These are phyloP conservation scores for Calophaca sinica DNA, from an alignment of 306 rosid species.

Conservation along the genomic window DNA sequence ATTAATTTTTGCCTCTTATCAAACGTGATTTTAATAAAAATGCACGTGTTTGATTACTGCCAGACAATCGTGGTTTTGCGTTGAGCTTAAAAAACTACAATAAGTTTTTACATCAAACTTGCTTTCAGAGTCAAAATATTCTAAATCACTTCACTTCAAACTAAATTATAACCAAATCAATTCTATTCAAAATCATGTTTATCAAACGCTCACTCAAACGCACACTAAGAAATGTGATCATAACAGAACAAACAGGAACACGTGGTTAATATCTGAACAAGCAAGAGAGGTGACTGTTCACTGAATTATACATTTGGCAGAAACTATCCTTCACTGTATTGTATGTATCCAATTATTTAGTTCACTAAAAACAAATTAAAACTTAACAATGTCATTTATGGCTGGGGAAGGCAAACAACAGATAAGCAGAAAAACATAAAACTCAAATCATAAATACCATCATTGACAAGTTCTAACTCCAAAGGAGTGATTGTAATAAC, in stretches of 20 bases:
- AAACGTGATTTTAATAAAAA: too few species aligned
- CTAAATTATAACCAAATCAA: background rate
- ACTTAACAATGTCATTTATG: too few species aligned
- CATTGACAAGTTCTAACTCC: constrained; percentile 8
- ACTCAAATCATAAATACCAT: background rate
- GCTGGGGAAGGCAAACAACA: background rate
- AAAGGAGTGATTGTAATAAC: background rate
- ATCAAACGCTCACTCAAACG: background rate
- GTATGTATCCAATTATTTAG: background rate
- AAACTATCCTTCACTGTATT: background rate
- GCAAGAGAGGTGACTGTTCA: background rate
- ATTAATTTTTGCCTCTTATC: too few species aligned
- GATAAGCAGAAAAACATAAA: background rate
- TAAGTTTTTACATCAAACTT: background rate
- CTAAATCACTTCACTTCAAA: too few species aligned
- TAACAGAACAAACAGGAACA: constrained; percentile 19
- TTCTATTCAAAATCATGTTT: background rate
- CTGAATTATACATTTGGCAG: background rate
- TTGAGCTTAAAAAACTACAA: background rate
- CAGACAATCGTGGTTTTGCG: too few species aligned
- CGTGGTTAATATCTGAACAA: background rate
- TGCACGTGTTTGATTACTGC: too few species aligned
- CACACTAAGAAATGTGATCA: background rate
- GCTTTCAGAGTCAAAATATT: background rate
- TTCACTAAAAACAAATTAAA: background rate